Percentiles rank a stretch among this genome's conserved stretches.
These are phyloP conservation scores for Fusarium sp. DNA, from an alignment of 2,329 filamentous ascomycete species.

Conservation along the genomic window DNA sequence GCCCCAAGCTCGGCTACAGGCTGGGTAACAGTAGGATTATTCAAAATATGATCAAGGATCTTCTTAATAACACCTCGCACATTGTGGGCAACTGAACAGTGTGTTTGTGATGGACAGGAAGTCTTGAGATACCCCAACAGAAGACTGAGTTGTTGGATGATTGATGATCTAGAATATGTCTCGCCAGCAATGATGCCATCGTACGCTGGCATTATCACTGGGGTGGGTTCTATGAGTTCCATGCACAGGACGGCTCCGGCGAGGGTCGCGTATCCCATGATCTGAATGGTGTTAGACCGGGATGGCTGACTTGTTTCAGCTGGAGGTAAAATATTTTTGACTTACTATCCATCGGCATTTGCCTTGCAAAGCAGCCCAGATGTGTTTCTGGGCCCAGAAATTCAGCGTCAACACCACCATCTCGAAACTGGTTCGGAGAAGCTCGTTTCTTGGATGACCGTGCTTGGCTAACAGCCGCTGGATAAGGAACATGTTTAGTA, in stretches of 20 bases:
- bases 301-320: not conserved
- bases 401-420: not conserved
- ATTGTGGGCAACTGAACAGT: not conserved
- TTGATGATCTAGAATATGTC: not conserved
- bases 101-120: not conserved
- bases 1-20: fast-evolving
- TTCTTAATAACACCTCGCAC: not conserved
- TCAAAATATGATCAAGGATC: not conserved
- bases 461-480: not conserved
- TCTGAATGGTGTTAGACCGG: not conserved
- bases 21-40: not conserved
- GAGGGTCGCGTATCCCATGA: not conserved
- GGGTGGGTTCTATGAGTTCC: not conserved
- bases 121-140: not conserved
- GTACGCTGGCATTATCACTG: fast-evolving
- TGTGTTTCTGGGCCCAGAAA: not conserved
- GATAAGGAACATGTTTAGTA: not conserved
- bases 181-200: not conserved
- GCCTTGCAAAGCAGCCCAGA: not conserved
- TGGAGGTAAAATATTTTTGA: fast-evolving
- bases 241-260: not conserved
- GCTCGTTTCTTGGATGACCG: not conserved
- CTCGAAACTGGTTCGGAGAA: not conserved
- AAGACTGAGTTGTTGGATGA: not conserved
- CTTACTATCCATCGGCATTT: not conserved